phyloP scores from a whole-genome alignment of 2,329 filamentous ascomycete species.

The Talaromyces verruculosus region DNA sequence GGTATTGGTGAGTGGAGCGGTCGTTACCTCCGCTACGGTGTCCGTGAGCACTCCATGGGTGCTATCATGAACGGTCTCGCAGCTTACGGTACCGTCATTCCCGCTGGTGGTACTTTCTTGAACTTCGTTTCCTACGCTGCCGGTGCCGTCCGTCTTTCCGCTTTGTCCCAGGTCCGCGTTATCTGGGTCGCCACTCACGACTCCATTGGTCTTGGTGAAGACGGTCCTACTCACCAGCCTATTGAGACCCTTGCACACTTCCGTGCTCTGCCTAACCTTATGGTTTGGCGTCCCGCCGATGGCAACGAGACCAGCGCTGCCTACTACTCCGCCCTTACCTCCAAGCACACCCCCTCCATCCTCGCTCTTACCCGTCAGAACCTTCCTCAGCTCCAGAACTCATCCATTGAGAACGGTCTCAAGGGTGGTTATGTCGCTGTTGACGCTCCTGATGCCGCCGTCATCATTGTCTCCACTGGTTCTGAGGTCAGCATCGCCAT shows the following conservation, averaged over 20 bases:
- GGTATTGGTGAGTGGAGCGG: constrained; percentile 87
- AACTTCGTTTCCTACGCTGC: constrained; percentile 99
- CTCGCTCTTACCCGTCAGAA: constrained; percentile 96
- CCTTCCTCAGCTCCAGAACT: constrained; percentile 94
- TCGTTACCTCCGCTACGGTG: constrained; percentile 68
- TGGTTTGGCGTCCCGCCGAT: constrained; percentile 98
- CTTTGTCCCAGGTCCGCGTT: constrained; percentile 83
- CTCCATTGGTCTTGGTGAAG: constrained; percentile 98
- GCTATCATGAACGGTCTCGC: constrained; percentile 70
- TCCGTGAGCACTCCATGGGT: constrained; percentile 54
- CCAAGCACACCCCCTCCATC: constrained; percentile 87
- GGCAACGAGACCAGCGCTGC: constrained; percentile 97
- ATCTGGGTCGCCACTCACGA: constrained; percentile 98
- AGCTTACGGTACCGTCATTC: constrained; percentile 92
- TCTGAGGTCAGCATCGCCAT: constrained; percentile 94
- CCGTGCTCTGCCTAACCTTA: constrained; percentile 97
- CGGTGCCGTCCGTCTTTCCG: constrained; percentile 89
- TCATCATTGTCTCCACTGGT: constrained; percentile 92
- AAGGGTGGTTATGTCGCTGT: constrained; percentile 94
- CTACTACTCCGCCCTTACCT: constrained; percentile 92
- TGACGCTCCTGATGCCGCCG: constrained; percentile 76
- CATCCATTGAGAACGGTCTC: constrained; percentile 80
- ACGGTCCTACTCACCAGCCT: constrained; percentile 97
- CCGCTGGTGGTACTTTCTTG: constrained; percentile 93
- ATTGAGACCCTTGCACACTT: constrained; percentile 98